Evolutionary conservation across 306 rosid genomes (phyloP).

Genomic region (Fragaria vesca): DNA sequence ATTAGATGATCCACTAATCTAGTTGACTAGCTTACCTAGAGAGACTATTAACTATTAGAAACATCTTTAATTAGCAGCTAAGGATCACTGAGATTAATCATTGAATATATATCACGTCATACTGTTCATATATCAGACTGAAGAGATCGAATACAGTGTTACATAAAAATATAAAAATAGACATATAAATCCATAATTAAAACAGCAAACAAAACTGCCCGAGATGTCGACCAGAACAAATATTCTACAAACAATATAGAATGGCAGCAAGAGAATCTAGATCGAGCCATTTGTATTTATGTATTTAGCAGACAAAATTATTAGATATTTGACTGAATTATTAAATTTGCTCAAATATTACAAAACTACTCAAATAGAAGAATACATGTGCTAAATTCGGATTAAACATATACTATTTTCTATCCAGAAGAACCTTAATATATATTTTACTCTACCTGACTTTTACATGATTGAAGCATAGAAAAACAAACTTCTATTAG

Average conservation of each 20-base stretch:
- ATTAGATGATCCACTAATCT: neutral
- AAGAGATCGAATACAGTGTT: neutral
- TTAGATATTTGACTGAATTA: conserved; percentile 17
- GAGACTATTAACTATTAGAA: neutral
- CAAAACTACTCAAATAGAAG: conserved; percentile 12
- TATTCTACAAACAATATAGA: conserved; percentile 11
- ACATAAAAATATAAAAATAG: conserved; percentile 5
- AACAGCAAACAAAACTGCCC: conserved; percentile 36
- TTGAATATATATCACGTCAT: conserved; percentile 2
- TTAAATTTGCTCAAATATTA: neutral
- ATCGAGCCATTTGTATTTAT: conserved; percentile 8
- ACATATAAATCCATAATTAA: conserved; percentile 14
- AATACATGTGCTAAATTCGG: conserved; percentile 38
- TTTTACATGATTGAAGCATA: conserved; percentile 22
- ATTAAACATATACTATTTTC: neutral
- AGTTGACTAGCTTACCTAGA: neutral
- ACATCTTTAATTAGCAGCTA: neutral
- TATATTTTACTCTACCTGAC: conserved; percentile 8
- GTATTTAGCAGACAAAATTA: conserved; percentile 28
- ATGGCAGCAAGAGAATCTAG: conserved; percentile 19
- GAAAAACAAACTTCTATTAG: conserved; percentile 4
- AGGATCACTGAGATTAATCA: neutral
- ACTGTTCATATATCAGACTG: neutral
- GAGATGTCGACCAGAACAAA: conserved; percentile 16
- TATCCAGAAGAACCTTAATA: conserved; percentile 20